These are phyloP conservation scores for Pisolithus tinctorius DNA, from an alignment of 768 basidiomycete genomes.

Conservation along the genomic window DNA sequence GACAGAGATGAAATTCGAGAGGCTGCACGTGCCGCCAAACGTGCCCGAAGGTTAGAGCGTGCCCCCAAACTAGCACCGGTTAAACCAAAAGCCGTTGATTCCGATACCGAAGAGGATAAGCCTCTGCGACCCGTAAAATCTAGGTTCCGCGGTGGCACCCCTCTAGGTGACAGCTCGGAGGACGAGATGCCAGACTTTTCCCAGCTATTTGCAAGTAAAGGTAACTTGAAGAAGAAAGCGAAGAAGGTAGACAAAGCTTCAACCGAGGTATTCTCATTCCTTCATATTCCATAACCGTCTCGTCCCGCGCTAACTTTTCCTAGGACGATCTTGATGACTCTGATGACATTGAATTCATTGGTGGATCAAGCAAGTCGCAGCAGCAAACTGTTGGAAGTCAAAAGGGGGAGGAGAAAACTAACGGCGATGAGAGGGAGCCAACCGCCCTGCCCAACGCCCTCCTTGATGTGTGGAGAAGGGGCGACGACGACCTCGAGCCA, in stretches of 20 bases:
- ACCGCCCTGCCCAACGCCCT: constrained; percentile 36
- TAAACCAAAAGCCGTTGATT: constrained; percentile 6
- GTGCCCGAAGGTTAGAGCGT: constrained; percentile 10
- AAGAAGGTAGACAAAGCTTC: neutral
- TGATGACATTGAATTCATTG: constrained; percentile 16
- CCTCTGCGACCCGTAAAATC: neutral
- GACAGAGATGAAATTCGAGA: constrained; percentile 47
- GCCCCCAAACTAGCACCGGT: constrained; percentile 2
- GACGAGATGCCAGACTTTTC: constrained; percentile 49
- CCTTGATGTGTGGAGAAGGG: constrained; percentile 50
- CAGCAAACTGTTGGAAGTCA: neutral
- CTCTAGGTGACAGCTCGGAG: constrained; percentile 37
- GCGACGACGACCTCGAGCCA: constrained; percentile 56
- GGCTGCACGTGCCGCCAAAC: constrained; percentile 29
- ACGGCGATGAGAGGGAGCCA: constrained; percentile 19
- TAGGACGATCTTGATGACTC: constrained; percentile 18
- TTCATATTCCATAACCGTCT: neutral
- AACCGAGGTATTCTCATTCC: neutral
- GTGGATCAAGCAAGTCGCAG: no score
- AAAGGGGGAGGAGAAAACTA: constrained; percentile 24
- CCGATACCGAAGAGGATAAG: constrained; percentile 1
- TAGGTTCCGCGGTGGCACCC: constrained; percentile 11
- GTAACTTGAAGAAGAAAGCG: constrained; percentile 24
- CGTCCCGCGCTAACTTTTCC: constrained; percentile 10
- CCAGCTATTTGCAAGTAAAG: constrained; percentile 29